Base-by-base conservation (phyloP, 768 basidiomycete genomes). In the Hericium rajendrae region DNA sequence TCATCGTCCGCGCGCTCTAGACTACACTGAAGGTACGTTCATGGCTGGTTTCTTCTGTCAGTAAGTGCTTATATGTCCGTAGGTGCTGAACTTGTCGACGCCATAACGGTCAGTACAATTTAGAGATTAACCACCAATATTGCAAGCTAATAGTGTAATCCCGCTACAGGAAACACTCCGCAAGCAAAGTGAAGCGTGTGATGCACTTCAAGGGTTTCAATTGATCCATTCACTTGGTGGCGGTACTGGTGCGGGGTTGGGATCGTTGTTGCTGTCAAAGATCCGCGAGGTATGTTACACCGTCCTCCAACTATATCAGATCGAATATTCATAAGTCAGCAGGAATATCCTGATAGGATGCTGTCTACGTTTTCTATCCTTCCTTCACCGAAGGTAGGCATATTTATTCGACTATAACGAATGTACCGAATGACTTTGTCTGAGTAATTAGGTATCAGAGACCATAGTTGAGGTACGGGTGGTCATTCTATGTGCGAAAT, bases 21-120 rank as follows among this genome's bases (percentile, higher is more conserved):
- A n/a, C 39, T 95, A 94, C 66, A 95, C 92, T 2, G 94, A 94
- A 74, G 91, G 92, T 82, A 72, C 58, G 57, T 66, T 63, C 58
- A 53, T 69, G 52, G 32, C 9, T 28, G 0, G 24, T 26, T 38
- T 50, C 11, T 40, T 32, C n/a, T 18, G 18, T 22, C 24, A 41
- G 28, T 24, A 37, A 37, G 56, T 4, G n/a, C 37, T 41, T 59
- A 1, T 56, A 51, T 49, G 15, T 48, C 9, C 6, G 43, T 54
- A 89, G 91, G 94, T 59, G 94, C 94, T 38, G 94, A 98, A 68
- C 80, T 98, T 3, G 82, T 93, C 48, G 94, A 94, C 49, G 74
- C 80, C n/a, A 82, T 95, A 55, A 71, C 92, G 60, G 88, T 84
- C 64, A 8, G 67, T 56, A 18, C 20, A 58, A 32, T 55, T 8